phyloP scores from a whole-genome alignment of 1,139 yeast genomes.

The Lodderomyces theae region DNA sequence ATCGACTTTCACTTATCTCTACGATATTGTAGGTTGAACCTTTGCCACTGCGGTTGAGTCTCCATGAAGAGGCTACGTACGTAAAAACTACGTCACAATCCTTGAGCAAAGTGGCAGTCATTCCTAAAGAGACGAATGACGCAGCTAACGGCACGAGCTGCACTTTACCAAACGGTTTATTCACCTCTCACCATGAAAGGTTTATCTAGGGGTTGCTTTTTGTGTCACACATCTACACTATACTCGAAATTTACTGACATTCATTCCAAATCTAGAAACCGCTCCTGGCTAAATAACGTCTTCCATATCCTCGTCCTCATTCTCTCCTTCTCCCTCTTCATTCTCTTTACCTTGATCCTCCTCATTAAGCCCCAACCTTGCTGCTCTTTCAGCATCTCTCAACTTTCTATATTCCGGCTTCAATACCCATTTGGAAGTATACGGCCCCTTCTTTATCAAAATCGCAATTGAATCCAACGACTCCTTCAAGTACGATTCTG shows the following conservation, averaged over 20 bases:
- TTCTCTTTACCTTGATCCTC: conserved; percentile 38
- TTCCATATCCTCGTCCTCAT: conserved; percentile 42
- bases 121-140: no score
- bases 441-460: conserved; percentile 91
- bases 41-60: no score
- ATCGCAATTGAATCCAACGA: conserved; percentile 87
- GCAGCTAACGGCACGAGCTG: no score
- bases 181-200: no score
- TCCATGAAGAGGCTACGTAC: no score
- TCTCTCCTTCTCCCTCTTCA: conserved; percentile 42
- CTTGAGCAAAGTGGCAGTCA: no score
- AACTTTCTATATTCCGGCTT: conserved; percentile 86
- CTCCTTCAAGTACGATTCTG: conserved; percentile 89
- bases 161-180: no score
- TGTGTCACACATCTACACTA: not conserved
- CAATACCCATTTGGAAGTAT: conserved; percentile 85
- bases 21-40: no score
- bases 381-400: conserved; percentile 75
- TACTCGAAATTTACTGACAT: not conserved
- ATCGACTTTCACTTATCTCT: no score
- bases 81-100: no score
- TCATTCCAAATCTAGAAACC: not conserved
- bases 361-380: conserved; percentile 46
- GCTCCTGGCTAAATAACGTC: conserved; percentile 17
- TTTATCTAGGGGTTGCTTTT: not conserved